phyloP scores from a whole-genome alignment of 257 asterid species.

The Eucommia ulmoides region DNA sequence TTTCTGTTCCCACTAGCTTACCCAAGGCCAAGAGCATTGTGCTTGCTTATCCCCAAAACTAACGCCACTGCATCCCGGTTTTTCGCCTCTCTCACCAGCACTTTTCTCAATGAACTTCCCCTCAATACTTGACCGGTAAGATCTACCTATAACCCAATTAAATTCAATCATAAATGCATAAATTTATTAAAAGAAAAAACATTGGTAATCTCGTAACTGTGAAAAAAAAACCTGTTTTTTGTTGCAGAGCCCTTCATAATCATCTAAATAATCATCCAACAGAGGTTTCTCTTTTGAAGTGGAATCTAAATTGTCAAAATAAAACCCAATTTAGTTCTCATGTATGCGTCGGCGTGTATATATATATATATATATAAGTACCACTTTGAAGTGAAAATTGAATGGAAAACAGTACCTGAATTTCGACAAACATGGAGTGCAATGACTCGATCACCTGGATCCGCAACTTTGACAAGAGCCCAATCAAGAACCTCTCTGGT shows the following conservation, averaged over 20 bases:
- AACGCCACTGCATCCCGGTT: constrained; percentile 47
- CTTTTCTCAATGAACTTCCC: constrained; percentile 69
- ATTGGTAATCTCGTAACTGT: too few species aligned
- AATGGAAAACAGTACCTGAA: constrained; percentile 35
- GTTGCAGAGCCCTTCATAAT: constrained; percentile 52
- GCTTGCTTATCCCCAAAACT: constrained; percentile 60
- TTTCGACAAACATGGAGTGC: constrained; percentile 78
- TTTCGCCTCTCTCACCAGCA: constrained; percentile 64
- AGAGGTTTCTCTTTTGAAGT: constrained; percentile 29
- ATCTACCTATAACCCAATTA: constrained; percentile 40
- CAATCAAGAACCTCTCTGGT: constrained; percentile 68
- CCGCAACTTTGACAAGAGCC: constrained; percentile 80
- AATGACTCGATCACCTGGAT: constrained; percentile 61
- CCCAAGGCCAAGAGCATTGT: constrained; percentile 47
- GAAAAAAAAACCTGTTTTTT: constrained; percentile 50
- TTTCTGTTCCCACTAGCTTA: too few species aligned
- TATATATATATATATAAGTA: too few species aligned
- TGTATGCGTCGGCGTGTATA: too few species aligned
- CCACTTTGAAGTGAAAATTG: not conserved
- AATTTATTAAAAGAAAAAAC: too few species aligned
- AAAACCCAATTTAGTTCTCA: not conserved
- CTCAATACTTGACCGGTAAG: constrained; percentile 38
- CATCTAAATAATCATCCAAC: constrained; percentile 63
- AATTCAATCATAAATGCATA: too few species aligned
- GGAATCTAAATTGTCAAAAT: constrained; percentile 43